These are phyloP conservation scores for Cutaneotrichosporon sp. DNA, from an alignment of 1,284 basidiomycete species.

Conservation along the genomic window DNA sequence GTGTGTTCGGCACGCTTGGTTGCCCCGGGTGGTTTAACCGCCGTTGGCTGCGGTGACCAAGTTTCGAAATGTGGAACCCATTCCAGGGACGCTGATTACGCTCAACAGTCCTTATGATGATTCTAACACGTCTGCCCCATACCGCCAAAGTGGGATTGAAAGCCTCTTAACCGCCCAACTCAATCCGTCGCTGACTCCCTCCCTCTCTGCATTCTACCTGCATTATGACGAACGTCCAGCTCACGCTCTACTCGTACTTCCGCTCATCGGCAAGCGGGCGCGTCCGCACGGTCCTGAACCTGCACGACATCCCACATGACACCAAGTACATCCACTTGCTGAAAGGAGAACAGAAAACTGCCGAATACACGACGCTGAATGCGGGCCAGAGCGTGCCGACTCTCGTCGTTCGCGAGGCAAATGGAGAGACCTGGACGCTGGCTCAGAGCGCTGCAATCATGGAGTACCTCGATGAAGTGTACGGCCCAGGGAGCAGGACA, in stretches of 20 bases:
- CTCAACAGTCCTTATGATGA: no score
- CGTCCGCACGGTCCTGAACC: slow-evolving; percentile 17
- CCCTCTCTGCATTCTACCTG: not conserved
- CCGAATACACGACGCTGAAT: slow-evolving; percentile 9
- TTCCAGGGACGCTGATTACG: no score
- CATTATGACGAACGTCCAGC: not conserved
- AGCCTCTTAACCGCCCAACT: not conserved
- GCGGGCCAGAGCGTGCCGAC: slow-evolving; percentile 11
- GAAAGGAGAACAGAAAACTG: slow-evolving; percentile 13
- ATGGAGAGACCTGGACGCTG: slow-evolving; percentile 10
- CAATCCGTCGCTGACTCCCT: not conserved
- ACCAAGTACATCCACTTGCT: slow-evolving; percentile 13
- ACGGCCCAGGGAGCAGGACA: not conserved
- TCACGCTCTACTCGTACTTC: slow-evolving; percentile 21
- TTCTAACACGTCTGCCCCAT: no score
- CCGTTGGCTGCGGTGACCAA: no score
- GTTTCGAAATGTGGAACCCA: no score
- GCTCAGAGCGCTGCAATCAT: slow-evolving; percentile 17
- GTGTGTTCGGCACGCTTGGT: no score
- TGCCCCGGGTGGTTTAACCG: no score
- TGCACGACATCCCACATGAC: slow-evolving; percentile 12
- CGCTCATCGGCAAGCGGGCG: slow-evolving; percentile 17
- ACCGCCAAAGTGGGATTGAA: no score
- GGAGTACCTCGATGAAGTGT: slow-evolving; percentile 19
- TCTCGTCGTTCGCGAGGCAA: slow-evolving; percentile 6